Evolutionary conservation across 1,284 basidiomycete species (phyloP).

Genomic region (Neolentinus lepideus): DNA sequence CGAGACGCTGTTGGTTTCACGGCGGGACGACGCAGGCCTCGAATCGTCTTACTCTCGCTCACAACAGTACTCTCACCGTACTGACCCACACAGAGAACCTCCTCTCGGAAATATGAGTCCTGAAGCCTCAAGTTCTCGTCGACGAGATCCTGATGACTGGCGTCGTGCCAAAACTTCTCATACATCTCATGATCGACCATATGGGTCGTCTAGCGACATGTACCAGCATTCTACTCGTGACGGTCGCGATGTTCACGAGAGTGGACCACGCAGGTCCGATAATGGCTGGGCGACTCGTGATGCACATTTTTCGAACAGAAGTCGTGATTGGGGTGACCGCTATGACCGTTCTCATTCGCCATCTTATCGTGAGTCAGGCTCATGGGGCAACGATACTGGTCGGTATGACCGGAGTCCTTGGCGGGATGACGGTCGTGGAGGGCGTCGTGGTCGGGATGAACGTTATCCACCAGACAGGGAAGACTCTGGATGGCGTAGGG

Average conservation of each 20-base stretch:
- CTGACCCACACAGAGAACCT: conserved; percentile 40
- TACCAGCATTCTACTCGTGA: conserved; percentile 31
- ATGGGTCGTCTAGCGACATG: conserved; percentile 34
- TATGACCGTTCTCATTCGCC: conserved; percentile 36
- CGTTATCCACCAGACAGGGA: conserved; percentile 9
- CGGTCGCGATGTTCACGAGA: conserved; percentile 44
- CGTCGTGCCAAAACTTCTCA: conserved; percentile 33
- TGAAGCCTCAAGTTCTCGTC: conserved; percentile 43
- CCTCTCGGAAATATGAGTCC: conserved; percentile 39
- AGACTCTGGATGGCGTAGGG: conserved; percentile 12
- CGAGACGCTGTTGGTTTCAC: conserved; percentile 37
- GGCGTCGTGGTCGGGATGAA: conserved; percentile 15
- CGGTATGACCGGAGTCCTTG: conserved; percentile 32
- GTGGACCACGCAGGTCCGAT: conserved; percentile 28
- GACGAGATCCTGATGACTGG: conserved; percentile 46
- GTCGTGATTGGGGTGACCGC: conserved; percentile 33
- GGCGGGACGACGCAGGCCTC: conserved; percentile 36
- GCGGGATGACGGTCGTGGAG: conserved; percentile 26
- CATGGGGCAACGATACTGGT: conserved; percentile 18
- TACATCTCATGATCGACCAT: conserved; percentile 39
- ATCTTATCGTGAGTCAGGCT: conserved; percentile 31
- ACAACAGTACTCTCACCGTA: conserved; percentile 29
- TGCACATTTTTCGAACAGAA: conserved; percentile 25
- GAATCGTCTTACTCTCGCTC: conserved; percentile 35
- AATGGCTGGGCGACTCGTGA: conserved; percentile 13